Evolutionary conservation across 352 stramenopile species (phyloP).

Genomic region (Saprolegnia parasitica): DNA sequence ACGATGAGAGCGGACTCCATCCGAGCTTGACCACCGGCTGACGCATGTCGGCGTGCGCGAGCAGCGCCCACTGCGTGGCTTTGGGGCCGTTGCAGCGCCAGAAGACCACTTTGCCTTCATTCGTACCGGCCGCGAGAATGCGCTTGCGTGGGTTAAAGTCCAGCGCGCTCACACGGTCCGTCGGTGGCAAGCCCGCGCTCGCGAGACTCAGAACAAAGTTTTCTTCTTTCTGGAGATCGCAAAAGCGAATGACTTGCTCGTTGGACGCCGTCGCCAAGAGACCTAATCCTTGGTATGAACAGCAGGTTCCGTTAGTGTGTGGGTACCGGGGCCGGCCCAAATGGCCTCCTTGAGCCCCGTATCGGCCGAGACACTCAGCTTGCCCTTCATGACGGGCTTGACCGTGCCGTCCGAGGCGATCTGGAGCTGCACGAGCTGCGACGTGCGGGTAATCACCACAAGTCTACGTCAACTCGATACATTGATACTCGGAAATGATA

Average conservation of each 20-base stretch:
- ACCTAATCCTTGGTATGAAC: slow-evolving; percentile 16
- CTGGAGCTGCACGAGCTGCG: slow-evolving; percentile 88
- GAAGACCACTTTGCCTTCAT: slow-evolving; percentile 81
- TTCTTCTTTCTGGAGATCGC: slow-evolving; percentile 87
- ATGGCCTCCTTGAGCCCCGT: slow-evolving; percentile 71
- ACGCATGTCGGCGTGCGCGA: slow-evolving; percentile 56
- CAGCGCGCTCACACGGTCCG: slow-evolving; percentile 76
- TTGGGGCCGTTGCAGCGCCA: slow-evolving; percentile 65
- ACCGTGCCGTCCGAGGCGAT: slow-evolving; percentile 81
- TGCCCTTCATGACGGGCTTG: slow-evolving; percentile 81
- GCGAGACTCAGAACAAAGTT: slow-evolving; percentile 89
- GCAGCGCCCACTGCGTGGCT: slow-evolving; percentile 50
- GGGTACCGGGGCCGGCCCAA: slow-evolving; percentile 75
- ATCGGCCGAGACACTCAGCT: slow-evolving; percentile 85
- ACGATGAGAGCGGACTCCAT: slow-evolving; percentile 62
- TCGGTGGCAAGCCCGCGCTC: slow-evolving; percentile 30
- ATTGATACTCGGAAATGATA: slow-evolving; percentile 32
- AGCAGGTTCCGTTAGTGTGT: background rate
- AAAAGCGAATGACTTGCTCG: slow-evolving; percentile 88
- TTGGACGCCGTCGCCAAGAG: slow-evolving; percentile 87
- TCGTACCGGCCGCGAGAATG: slow-evolving; percentile 83
- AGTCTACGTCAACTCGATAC: slow-evolving; percentile 34
- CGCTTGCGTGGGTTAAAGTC: slow-evolving; percentile 86
- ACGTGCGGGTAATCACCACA: slow-evolving; percentile 86
- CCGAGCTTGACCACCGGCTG: slow-evolving; percentile 47